Base-by-base conservation (phyloP, 495 filamentous ascomycete species). In the Hypoxylon crocopeplum region DNA sequence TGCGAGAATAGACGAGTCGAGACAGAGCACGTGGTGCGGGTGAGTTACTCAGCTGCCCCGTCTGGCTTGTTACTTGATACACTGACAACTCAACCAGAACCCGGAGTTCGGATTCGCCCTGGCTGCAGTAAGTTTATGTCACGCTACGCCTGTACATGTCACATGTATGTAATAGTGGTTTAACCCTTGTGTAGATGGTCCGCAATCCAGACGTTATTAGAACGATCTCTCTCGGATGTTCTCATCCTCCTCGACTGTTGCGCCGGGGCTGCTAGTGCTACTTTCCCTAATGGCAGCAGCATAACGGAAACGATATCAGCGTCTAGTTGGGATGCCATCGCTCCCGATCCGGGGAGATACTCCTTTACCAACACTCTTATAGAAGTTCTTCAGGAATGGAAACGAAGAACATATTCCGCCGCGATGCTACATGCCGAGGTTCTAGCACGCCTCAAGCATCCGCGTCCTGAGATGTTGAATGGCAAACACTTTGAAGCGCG, bases 241-340 rank as follows among this genome's bases (percentile, higher is more conserved):
- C 59, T 82, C 17, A 81, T 83, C 29, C 72, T 83, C 3, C 68
- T 83, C 5, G 80, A 83, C 56, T 82, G 81, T 42, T 83, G 80
- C 47, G 78, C 76, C 10, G 79, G 79, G 11, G 77, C 79, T 5
- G 77, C 77, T 22, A 80, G 78, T 49, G 78, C 79, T 20, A 75
- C 76, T 15, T 77, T 76, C 41, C 73, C 77, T 12, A 78, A 72
- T 16, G 77, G 77, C 20, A 69, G 70, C 51, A 80, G 77, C 59
- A 77, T 79, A 47, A 82, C 78, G 8, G 79, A 82, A 61, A 78
- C 79, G 11, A 81, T 82, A 36, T 80, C 77, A 5, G 79, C 79
- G 19, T 82, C 77, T 12, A 79, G 77, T 21, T 82, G 75, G 75
- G 79, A 82, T 49, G 75, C 77, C 27, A 80, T 77, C 19, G 78